Percentiles rank a stretch among this genome's conserved stretches.
Evolutionary conservation across 2,329 filamentous ascomycete species (phyloP).

Genomic region (Verticillium klebahnii): DNA sequence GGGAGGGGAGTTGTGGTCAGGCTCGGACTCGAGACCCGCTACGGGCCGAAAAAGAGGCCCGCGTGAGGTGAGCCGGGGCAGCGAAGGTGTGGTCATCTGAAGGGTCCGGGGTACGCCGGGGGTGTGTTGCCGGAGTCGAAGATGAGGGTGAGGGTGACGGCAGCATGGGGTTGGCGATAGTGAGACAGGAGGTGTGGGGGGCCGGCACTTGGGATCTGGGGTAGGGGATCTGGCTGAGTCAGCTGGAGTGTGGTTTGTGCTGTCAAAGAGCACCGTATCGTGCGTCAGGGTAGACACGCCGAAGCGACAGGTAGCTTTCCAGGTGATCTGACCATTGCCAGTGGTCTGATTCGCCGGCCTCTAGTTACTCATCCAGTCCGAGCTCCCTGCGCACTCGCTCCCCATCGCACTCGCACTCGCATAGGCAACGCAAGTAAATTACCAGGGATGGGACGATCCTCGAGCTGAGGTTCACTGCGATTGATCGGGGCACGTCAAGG

Average conservation of each 20-base stretch:
- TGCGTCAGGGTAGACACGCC: too few species aligned
- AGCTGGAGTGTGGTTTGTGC: too few species aligned
- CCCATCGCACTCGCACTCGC: not conserved
- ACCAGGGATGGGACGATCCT: too few species aligned
- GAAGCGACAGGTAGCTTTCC: too few species aligned
- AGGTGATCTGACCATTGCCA: too few species aligned
- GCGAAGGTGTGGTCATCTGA: not conserved
- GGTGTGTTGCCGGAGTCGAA: not conserved
- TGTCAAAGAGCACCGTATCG: too few species aligned
- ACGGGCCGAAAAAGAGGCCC: slow-evolving; percentile 37
- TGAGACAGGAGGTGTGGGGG: not conserved
- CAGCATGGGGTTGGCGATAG: not conserved
- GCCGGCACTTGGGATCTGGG: too few species aligned
- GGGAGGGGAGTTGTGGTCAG: not conserved
- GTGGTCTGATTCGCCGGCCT: too few species aligned
- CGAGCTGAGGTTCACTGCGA: not conserved
- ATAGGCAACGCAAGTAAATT: not conserved
- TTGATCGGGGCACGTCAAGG: not conserved
- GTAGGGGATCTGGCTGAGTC: too few species aligned
- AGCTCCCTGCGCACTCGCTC: too few species aligned
- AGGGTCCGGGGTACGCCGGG: not conserved
- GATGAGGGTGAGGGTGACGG: not conserved
- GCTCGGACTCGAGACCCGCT: not conserved
- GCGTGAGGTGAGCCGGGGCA: slow-evolving; percentile 16
- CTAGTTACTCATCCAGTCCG: too few species aligned